Conservation (phyloP, 1,284 basidiomycete genomes). For the Anthracocystis setariae region DNA sequence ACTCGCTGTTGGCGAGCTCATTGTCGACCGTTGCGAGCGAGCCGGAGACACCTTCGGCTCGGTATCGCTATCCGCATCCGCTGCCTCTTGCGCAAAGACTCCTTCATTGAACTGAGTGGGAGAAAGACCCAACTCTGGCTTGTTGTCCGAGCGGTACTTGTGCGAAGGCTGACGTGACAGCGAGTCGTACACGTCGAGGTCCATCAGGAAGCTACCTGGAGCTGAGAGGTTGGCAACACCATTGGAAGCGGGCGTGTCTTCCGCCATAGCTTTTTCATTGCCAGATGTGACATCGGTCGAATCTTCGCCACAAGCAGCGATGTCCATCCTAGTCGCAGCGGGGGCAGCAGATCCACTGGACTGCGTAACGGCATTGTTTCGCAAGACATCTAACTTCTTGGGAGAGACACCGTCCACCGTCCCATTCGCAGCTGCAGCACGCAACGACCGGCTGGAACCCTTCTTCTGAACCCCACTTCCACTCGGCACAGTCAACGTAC, state of each 20-base stretch:
- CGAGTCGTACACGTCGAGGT: slow-evolving; percentile 50
- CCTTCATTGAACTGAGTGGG: slow-evolving; percentile 32
- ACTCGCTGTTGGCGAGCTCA: slow-evolving; percentile 1
- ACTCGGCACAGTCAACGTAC: slow-evolving; percentile 15
- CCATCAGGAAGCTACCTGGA: slow-evolving; percentile 46
- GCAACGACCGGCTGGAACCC: slow-evolving; percentile 28
- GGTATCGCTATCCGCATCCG: slow-evolving; percentile 42
- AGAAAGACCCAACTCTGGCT: slow-evolving; percentile 12
- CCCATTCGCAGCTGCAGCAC: slow-evolving; percentile 11
- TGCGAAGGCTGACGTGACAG: slow-evolving; percentile 29
- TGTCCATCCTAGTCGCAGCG: slow-evolving; percentile 25
- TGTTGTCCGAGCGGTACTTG: slow-evolving; percentile 3
- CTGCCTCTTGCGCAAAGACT: slow-evolving; percentile 24
- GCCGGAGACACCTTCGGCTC: slow-evolving; percentile 35
- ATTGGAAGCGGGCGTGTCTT: not conserved
- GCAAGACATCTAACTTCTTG: slow-evolving; percentile 14
- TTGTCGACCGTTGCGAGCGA: slow-evolving; percentile 15
- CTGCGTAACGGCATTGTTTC: slow-evolving; percentile 21
- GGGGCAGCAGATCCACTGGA: slow-evolving; percentile 3
- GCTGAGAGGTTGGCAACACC: slow-evolving; percentile 16
- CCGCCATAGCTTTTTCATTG: slow-evolving; percentile 7
- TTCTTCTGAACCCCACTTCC: slow-evolving; percentile 9
- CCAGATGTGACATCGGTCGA: slow-evolving; percentile 1
- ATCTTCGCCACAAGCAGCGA: slow-evolving; percentile 18
- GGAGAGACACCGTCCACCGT: slow-evolving; percentile 15